Percentiles rank a stretch among this genome's conserved stretches.
Conservation (phyloP, 2,329 filamentous ascomycete species). For the Beauveria pseudobassiana region DNA sequence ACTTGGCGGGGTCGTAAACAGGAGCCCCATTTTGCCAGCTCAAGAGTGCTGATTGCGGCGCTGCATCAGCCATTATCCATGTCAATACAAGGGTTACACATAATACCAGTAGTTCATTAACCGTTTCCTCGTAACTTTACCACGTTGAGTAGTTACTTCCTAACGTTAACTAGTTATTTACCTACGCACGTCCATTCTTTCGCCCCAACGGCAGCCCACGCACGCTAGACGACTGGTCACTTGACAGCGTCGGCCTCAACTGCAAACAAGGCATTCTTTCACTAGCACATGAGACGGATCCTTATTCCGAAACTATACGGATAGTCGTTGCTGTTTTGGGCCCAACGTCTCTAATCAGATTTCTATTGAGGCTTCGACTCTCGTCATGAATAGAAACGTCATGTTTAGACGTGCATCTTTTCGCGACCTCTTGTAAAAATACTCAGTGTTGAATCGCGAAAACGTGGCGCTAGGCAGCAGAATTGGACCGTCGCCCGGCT, state of each 20-base stretch:
- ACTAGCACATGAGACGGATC: too few relatives aligned
- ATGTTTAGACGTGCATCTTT: background rate
- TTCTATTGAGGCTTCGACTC: background rate
- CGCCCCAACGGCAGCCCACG: background rate
- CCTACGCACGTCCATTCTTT: background rate
- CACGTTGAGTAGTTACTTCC: background rate
- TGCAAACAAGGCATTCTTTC: too few relatives aligned
- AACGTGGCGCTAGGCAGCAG: background rate
- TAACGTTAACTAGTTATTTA: too few relatives aligned
- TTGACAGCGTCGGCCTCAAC: too few relatives aligned
- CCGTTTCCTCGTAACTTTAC: too few relatives aligned
- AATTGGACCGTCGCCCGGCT: background rate
- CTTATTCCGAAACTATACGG: too few relatives aligned
- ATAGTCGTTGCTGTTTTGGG: too few relatives aligned
- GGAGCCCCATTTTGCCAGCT: background rate
- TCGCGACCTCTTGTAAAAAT: background rate
- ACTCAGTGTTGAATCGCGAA: background rate
- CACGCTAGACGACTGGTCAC: background rate
- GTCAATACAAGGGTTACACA: too few relatives aligned
- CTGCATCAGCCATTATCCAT: too few relatives aligned
- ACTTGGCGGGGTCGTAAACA: too few relatives aligned
- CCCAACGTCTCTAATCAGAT: background rate
- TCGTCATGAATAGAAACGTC: background rate
- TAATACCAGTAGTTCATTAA: too few relatives aligned
- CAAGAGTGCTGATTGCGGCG: background rate